These are phyloP conservation scores for Cornus kousa DNA, from an alignment of 148 eudicot species.

Conservation along the genomic window DNA sequence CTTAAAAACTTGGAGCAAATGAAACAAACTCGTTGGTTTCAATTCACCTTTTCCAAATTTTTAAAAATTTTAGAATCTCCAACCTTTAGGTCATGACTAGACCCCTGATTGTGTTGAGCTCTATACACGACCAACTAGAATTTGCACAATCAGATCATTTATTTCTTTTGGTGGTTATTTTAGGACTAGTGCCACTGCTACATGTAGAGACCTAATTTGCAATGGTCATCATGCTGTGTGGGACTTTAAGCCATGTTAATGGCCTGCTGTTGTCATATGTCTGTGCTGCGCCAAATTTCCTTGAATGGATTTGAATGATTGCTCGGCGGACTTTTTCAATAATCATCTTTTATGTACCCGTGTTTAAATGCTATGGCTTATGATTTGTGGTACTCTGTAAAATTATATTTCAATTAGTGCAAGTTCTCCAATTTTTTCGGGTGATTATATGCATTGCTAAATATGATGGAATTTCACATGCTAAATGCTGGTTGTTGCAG, in stretches of 20 bases:
- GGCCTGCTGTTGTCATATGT: neutral
- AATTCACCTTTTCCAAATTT: too few species aligned
- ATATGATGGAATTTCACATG: neutral
- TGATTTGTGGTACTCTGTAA: neutral
- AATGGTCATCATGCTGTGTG: neutral
- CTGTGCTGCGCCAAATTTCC: neutral
- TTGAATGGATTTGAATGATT: neutral
- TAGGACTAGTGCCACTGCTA: too few species aligned
- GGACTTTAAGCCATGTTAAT: neutral
- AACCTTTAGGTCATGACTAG: too few species aligned
- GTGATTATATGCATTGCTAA: neutral
- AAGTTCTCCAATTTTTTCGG: neutral
- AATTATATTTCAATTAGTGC: neutral
- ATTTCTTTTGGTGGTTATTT: neutral
- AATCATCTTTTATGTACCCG: neutral
- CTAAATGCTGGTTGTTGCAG: constrained; percentile 29
- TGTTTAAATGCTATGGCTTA: neutral
- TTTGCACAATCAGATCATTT: neutral
- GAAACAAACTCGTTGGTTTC: neutral
- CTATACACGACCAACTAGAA: neutral
- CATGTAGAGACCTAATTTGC: neutral
- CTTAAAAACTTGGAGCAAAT: neutral
- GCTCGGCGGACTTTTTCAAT: neutral
- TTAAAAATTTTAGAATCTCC: too few species aligned
- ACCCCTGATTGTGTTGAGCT: neutral